phyloP scores from a whole-genome alignment of 176 grass and related monocot genomes.

The Oryza coarctata region DNA sequence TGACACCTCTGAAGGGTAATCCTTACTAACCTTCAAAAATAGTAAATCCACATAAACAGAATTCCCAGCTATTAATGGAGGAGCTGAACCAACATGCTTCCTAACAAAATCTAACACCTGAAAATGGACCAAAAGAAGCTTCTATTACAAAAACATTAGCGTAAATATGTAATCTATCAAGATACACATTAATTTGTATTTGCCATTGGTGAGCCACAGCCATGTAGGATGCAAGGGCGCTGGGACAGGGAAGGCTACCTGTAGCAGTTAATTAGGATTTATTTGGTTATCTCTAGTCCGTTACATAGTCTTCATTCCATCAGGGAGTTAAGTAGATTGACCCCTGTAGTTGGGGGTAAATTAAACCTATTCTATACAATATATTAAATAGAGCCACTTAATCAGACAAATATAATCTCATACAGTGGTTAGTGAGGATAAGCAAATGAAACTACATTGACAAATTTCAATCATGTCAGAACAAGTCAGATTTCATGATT shows the following conservation, averaged over 20 bases:
- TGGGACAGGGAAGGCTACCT: background rate
- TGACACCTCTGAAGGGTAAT: background rate
- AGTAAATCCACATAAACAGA: conserved; percentile 74
- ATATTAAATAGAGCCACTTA: background rate
- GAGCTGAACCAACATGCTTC: conserved; percentile 54
- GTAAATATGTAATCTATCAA: background rate
- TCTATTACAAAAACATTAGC: conserved; percentile 5
- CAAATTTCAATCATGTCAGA: background rate
- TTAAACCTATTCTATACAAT: background rate
- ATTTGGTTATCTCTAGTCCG: background rate
- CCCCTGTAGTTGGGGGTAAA: background rate
- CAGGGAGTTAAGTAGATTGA: background rate
- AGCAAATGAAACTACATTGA: background rate
- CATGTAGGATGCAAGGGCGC: background rate
- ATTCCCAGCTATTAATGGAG: conserved; percentile 80
- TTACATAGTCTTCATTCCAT: background rate
- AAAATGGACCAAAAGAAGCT: conserved; percentile 24
- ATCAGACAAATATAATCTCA: background rate
- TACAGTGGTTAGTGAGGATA: background rate
- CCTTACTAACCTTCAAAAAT: conserved; percentile 74
- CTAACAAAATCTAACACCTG: conserved; percentile 80
- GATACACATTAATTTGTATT: background rate
- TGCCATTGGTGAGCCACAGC: background rate
- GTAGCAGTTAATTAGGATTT: background rate
- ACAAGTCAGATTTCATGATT: background rate